phyloP scores from a whole-genome alignment of 176 grass and related monocot species.

The Puya raimondii region DNA sequence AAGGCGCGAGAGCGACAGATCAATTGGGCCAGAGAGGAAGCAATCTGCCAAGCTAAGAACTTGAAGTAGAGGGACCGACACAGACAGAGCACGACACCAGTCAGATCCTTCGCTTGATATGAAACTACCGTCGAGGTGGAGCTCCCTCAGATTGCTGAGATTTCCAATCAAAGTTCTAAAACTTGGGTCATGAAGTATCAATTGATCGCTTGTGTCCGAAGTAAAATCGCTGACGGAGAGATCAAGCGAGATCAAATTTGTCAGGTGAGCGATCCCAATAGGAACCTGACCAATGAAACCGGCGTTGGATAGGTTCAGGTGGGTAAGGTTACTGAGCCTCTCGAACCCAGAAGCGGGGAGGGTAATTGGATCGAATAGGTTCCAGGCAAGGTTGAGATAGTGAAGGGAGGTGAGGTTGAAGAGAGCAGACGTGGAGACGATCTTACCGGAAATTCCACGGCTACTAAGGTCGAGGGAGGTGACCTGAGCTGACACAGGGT shows the following conservation, averaged over 20 bases:
- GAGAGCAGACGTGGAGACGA: neutral
- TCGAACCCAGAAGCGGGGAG: slow-evolving; percentile 18
- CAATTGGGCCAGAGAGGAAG: slow-evolving; percentile 5
- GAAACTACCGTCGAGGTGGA: neutral
- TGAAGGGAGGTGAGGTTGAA: slow-evolving; percentile 28
- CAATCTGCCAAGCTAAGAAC: slow-evolving; percentile 22
- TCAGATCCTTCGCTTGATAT: neutral
- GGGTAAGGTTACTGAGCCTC: slow-evolving; percentile 18
- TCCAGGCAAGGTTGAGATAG: slow-evolving; percentile 23
- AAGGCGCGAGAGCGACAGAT: slow-evolving; percentile 3
- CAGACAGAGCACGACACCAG: slow-evolving; percentile 18
- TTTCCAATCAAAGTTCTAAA: slow-evolving; percentile 1
- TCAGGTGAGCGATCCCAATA: slow-evolving; percentile 29
- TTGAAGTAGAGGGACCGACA: slow-evolving; percentile 10
- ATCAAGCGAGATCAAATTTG: slow-evolving; percentile 36
- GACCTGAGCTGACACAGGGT: too few relatives aligned
- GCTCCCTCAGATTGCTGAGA: slow-evolving; percentile 22
- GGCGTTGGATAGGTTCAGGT: slow-evolving; percentile 35
- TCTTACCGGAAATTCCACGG: neutral
- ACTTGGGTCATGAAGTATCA: too few relatives aligned
- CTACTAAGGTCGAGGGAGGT: too few relatives aligned
- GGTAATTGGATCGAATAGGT: neutral
- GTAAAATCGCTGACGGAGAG: slow-evolving; percentile 4
- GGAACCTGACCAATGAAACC: slow-evolving; percentile 25
- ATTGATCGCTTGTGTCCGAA: too few relatives aligned